These are phyloP conservation scores for Lactarius psammicola DNA, from an alignment of 768 basidiomycete species.

Conservation along the genomic window DNA sequence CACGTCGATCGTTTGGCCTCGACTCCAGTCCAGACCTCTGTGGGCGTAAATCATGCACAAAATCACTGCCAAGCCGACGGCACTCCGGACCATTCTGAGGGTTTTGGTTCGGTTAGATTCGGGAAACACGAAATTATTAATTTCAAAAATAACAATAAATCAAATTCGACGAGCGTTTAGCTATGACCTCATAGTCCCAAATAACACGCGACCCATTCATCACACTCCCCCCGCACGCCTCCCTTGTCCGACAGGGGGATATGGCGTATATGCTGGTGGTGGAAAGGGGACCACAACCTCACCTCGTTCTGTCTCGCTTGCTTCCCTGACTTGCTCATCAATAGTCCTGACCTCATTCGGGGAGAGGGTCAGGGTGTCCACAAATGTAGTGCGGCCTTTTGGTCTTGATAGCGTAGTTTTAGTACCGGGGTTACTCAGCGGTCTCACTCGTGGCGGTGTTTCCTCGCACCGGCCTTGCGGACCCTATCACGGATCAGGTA, in stretches of 20 bases:
- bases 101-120: neutral
- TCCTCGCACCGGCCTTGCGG: neutral
- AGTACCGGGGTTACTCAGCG: neutral
- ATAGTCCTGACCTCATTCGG: neutral
- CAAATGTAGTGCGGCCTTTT: neutral
- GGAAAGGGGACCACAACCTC: slow-evolving; percentile 10
- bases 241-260: slow-evolving; percentile 19
- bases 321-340: neutral
- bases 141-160: neutral
- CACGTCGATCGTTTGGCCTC: neutral
- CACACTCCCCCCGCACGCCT: slow-evolving; percentile 10
- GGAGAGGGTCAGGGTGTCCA: neutral
- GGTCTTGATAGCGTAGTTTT: neutral
- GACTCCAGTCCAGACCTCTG: neutral
- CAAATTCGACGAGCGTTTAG: neutral
- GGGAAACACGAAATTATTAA: neutral
- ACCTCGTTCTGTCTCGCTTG: neutral
- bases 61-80: neutral
- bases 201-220: slow-evolving; percentile 12
- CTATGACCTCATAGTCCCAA: slow-evolving; percentile 4
- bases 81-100: neutral
- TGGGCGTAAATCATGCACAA: neutral
- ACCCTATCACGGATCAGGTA: slow-evolving; percentile 1
- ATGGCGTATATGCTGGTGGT: slow-evolving; percentile 23
- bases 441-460: neutral